A percentile compares a stretch with the other conserved stretches of the same genome.
Conservation (phyloP, 2,329 filamentous ascomycete species). For the Aspergillus ochraceoroseus region DNA sequence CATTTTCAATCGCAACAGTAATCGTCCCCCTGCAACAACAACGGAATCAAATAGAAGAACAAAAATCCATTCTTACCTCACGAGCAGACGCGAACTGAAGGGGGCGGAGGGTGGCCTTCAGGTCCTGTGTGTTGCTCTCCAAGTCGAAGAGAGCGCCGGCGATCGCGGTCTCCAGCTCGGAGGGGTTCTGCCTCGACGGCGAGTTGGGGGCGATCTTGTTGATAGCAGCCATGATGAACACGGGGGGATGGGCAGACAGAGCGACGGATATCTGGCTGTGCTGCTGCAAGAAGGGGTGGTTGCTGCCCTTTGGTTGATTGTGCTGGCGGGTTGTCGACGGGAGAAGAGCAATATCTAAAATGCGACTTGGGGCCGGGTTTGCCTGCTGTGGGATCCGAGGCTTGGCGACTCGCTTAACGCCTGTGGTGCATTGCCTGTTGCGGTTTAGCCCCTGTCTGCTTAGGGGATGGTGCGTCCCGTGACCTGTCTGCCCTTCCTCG, state of each 20-base stretch:
- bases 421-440: constrained; percentile 19
- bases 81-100: constrained; percentile 98
- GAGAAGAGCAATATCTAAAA: constrained; percentile 15
- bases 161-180: constrained; percentile 95
- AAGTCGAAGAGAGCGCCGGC: constrained; percentile 97
- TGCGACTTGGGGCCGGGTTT: constrained; percentile 23
- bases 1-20: no score
- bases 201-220: constrained; percentile 99
- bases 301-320: constrained; percentile 32
- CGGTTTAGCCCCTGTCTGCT: constrained; percentile 22
- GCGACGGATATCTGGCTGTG: constrained; percentile 37
- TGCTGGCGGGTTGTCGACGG: constrained; percentile 32
- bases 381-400: constrained; percentile 27
- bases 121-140: constrained; percentile 98
- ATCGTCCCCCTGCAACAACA: constrained; percentile 11
- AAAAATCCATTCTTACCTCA: constrained; percentile 69
- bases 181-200: constrained; percentile 91
- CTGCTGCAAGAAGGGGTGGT: constrained; percentile 30
- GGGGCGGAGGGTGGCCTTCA: constrained; percentile 92
- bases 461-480: constrained; percentile 30
- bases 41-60: constrained; percentile 4
- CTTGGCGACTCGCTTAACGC: constrained; percentile 35
- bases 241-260: constrained; percentile 36
- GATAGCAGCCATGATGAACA: constrained; percentile 63
- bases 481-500: constrained; percentile 25